Conservation (phyloP, 2,329 filamentous ascomycete genomes). For the Nemania sp. region DNA sequence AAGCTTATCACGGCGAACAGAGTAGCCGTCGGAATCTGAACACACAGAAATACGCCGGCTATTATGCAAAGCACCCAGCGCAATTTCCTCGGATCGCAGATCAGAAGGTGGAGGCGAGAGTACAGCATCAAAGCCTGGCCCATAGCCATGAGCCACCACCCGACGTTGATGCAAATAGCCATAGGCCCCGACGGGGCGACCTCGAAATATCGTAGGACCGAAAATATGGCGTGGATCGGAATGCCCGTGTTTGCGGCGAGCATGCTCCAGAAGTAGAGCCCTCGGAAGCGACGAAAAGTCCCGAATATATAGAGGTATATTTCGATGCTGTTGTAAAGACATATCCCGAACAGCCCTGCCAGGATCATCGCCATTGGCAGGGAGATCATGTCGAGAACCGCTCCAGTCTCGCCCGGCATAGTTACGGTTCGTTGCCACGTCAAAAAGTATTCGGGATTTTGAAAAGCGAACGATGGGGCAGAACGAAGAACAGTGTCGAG, state of each 20-base stretch:
- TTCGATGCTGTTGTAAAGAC: constrained; percentile 46
- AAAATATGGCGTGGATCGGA: constrained; percentile 18
- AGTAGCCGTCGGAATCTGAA: constrained; percentile 56
- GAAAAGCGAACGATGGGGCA: not conserved
- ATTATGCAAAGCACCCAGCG: constrained; percentile 59
- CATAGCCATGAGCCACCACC: constrained; percentile 56
- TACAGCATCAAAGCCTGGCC: constrained; percentile 62
- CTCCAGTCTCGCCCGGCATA: constrained; percentile 21
- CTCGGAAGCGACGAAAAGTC: constrained; percentile 44
- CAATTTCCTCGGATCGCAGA: constrained; percentile 51
- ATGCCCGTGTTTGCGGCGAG: constrained; percentile 38
- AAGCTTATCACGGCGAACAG: constrained; percentile 42
- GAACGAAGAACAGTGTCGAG: not conserved
- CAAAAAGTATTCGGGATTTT: not conserved
- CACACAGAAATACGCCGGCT: constrained; percentile 54
- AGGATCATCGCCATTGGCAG: constrained; percentile 14
- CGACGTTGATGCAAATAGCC: constrained; percentile 43
- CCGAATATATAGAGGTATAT: constrained; percentile 44
- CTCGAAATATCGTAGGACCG: constrained; percentile 25
- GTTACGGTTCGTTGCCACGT: not conserved
- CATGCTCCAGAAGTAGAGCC: constrained; percentile 49
- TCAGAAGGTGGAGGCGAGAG: constrained; percentile 63
- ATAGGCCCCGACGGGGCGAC: constrained; percentile 25
- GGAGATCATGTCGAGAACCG: constrained; percentile 3
- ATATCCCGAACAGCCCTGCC: constrained; percentile 32